Conservation (phyloP, 2,329 filamentous ascomycete species). For the Exophiala bonariae region DNA sequence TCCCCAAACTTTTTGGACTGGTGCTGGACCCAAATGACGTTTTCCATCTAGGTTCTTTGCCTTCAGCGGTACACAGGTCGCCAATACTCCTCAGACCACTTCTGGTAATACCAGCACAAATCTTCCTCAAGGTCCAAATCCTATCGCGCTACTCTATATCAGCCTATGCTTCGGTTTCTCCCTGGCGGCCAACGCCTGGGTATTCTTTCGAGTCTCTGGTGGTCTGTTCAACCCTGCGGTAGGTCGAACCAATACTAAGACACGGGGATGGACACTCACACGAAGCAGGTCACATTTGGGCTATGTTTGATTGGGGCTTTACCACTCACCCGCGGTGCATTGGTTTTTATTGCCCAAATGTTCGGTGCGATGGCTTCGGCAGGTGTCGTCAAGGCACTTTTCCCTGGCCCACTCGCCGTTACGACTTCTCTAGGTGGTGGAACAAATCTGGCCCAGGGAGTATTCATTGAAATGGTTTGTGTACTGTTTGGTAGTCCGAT, state of each 20-base stretch:
- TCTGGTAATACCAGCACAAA: conserved; percentile 30
- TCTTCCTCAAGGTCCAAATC: conserved; percentile 33
- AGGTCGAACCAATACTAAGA: conserved; percentile 19
- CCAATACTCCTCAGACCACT: conserved; percentile 38
- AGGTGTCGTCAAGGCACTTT: conserved; percentile 56
- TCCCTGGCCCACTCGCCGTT: conserved; percentile 59
- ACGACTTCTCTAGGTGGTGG: conserved; percentile 56
- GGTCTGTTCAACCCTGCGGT: conserved; percentile 54
- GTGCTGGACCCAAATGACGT: conserved; percentile 4
- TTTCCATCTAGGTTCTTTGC: conserved; percentile 42
- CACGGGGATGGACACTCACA: conserved; percentile 11
- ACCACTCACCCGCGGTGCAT: conserved; percentile 50
- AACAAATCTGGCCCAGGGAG: conserved; percentile 55
- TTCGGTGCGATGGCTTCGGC: conserved; percentile 60
- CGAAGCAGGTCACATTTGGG: conserved; percentile 54
- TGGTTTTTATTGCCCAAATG: conserved; percentile 59
- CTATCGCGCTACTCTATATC: conserved; percentile 43
- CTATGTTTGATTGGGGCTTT: conserved; percentile 61
- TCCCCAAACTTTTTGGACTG: too few species aligned
- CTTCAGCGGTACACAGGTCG: conserved; percentile 50
- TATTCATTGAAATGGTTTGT: conserved; percentile 62
- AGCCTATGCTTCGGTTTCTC: conserved; percentile 47
- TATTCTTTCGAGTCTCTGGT: conserved; percentile 54
- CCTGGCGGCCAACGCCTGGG: conserved; percentile 55
- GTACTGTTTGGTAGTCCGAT: neutral